Conservation (phyloP, 177 flowering plant genomes). For the Vitis hybrid region DNA sequence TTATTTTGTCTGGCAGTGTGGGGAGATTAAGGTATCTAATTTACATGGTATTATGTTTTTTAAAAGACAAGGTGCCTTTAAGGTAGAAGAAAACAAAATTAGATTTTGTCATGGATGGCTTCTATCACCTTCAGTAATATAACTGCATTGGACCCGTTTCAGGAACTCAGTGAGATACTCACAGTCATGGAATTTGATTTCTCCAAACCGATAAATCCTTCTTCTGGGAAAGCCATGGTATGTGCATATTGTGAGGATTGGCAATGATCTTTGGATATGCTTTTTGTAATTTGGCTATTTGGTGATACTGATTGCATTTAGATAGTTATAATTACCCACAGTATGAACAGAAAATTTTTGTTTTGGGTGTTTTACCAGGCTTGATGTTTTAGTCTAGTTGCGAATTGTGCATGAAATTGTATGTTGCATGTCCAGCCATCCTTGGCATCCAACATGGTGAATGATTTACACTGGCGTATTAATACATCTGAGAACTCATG, state of each 20-base stretch:
- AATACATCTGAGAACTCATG: too few relatives aligned
- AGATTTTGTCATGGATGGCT: not conserved
- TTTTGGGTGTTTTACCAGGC: too few relatives aligned
- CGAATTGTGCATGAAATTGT: not conserved
- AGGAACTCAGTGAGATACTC: slow-evolving; percentile 66
- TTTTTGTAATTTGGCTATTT: slow-evolving; percentile 6
- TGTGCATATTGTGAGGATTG: not conserved
- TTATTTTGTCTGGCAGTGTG: slow-evolving; percentile 86
- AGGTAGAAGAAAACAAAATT: not conserved
- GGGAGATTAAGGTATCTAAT: slow-evolving; percentile 62
- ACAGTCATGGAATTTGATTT: slow-evolving; percentile 86
- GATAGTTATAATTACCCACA: too few relatives aligned
- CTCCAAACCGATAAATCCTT: slow-evolving; percentile 54
- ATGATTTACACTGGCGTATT: not conserved
- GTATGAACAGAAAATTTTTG: too few relatives aligned
- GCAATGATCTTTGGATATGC: not conserved
- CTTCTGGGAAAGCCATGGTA: slow-evolving; percentile 75
- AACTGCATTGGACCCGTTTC: slow-evolving; percentile 19
- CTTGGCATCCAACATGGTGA: not conserved
- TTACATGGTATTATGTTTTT: not conserved
- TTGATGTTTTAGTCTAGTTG: not conserved
- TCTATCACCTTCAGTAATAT: slow-evolving; percentile 5
- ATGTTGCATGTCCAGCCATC: not conserved
- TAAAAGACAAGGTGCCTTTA: not conserved
- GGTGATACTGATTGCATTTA: not conserved